Base-by-base conservation (phyloP, 2,329 filamentous ascomycete species). In the Didymella arachidicola region DNA sequence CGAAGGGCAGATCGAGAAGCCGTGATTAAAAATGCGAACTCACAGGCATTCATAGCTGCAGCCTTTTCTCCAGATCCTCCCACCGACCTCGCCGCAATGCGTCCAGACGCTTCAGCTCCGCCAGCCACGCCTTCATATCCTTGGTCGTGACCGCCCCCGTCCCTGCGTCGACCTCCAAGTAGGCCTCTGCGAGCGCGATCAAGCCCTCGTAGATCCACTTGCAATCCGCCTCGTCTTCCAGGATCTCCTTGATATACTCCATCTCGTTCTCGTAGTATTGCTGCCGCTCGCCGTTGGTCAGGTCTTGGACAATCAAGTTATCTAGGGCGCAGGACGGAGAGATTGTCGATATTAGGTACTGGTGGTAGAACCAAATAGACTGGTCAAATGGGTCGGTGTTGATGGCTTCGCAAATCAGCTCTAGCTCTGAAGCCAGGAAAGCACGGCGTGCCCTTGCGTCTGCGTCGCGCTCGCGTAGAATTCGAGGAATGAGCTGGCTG, bases 291-390 rank as follows among this genome's bases (percentile, higher is more conserved):
- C 83, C 78, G 6, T 80, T 73, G 1, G 83, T 83, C 29, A 96
- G 79, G 36, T 86, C 82, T 0, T 87, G 86, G 14, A 88, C 84
- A 66, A 97, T 89, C 10, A 84, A 84, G 19, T 83, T 79, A 2
- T 79, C 72, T 14, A 81, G 78, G 74, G 79, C 47, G 78, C 79
- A 69, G 81, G 82, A 51, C 80, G 67, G 90, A 80, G 71, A 65
- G 50, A 66, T 47, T 19, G 88, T 89, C 59, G 87, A 85, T 79
- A 97, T 87, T 57, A 97, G 81, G 71, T 89, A 96, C 68, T 95
- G 90, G 75, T 98, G 93, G 72, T 99, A 98, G 77, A 96, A 97
- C 93, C 95, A 99, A 6, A 97, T 83, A 18, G 93, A 97, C 73
- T 98, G 94, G 73, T 98, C 94, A 67, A 96, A 93, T 0, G 94